These are phyloP conservation scores for Torulaspora indica DNA, from an alignment of 805 yeast genomes.

Conservation along the genomic window DNA sequence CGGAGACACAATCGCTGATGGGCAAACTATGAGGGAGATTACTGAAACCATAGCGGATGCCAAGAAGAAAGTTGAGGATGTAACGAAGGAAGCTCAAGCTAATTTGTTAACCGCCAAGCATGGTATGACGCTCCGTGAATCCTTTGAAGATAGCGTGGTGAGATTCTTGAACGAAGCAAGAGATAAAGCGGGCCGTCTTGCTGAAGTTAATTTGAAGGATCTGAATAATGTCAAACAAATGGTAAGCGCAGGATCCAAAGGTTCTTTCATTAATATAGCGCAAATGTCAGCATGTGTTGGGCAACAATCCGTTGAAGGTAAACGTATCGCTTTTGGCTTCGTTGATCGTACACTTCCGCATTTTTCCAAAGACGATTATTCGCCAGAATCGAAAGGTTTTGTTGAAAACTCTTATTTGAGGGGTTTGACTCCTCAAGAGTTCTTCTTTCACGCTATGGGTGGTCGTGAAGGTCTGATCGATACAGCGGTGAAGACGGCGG, in stretches of 20 bases:
- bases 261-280: constrained; percentile 97
- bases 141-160: constrained; percentile 95
- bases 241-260: constrained; percentile 99
- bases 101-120: constrained; percentile 91
- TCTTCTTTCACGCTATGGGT: constrained; percentile 99
- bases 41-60: constrained; percentile 92
- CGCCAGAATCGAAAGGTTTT: constrained; percentile 97
- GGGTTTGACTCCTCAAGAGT: constrained; percentile 98
- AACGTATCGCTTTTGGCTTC: constrained; percentile 97
- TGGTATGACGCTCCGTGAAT: constrained; percentile 98
- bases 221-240: constrained; percentile 95
- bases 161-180: constrained; percentile 95
- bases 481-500: constrained; percentile 99
- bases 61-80: constrained; percentile 89
- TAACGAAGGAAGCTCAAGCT: constrained; percentile 85
- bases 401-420: constrained; percentile 95
- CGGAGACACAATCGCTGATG: constrained; percentile 99
- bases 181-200: constrained; percentile 98
- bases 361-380: constrained; percentile 96
- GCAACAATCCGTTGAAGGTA: constrained; percentile 99
- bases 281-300: constrained; percentile 99
- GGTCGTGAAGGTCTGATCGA: constrained; percentile 99
- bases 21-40: constrained; percentile 89
- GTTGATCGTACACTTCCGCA: constrained; percentile 96
- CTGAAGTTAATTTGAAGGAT: constrained; percentile 92